phyloP scores from a whole-genome alignment of 208 protist genomes.

The Trypanosoma brucei region DNA sequence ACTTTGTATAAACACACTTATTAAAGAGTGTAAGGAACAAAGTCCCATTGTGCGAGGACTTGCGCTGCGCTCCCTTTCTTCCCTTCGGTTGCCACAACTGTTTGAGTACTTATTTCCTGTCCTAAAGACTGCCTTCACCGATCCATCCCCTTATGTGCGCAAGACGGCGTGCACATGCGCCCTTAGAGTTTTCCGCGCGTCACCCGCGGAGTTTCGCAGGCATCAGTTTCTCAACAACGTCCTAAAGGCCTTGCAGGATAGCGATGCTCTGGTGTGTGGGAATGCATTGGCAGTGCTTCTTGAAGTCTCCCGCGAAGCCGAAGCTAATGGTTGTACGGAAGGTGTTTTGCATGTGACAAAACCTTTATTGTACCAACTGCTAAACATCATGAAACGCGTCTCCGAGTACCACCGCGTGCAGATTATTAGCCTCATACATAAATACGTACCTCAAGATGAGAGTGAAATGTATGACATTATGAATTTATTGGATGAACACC shows the following conservation, averaged over 20 bases:
- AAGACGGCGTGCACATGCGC: constrained; percentile 88
- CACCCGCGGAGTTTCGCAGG: constrained; percentile 41
- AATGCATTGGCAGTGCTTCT: constrained; percentile 78
- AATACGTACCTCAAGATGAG: constrained; percentile 61
- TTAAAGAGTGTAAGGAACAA: constrained; percentile 90
- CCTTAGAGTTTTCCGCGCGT: constrained; percentile 73
- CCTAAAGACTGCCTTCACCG: constrained; percentile 66
- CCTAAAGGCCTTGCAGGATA: constrained; percentile 73
- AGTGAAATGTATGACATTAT: constrained; percentile 90
- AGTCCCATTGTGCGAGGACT: constrained; percentile 94
- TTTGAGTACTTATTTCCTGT: constrained; percentile 81
- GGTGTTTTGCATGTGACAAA: constrained; percentile 47
- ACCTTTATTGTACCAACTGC: constrained; percentile 68
- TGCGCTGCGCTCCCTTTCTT: constrained; percentile 91
- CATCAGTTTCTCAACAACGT: constrained; percentile 35
- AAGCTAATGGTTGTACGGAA: constrained; percentile 9
- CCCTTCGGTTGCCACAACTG: constrained; percentile 59
- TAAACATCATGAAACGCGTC: constrained; percentile 76
- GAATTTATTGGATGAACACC: constrained; percentile 91
- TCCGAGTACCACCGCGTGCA: constrained; percentile 83
- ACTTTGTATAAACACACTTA: constrained; percentile 94
- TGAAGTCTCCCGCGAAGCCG: constrained; percentile 53
- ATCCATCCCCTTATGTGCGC: constrained; percentile 92
- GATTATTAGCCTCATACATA: constrained; percentile 62
- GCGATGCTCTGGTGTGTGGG: constrained; percentile 74